A percentile compares a stretch with the other conserved stretches of the same genome.
Conservation (phyloP, 2,329 filamentous ascomycete species). For the Fusarium guadeloupense region DNA sequence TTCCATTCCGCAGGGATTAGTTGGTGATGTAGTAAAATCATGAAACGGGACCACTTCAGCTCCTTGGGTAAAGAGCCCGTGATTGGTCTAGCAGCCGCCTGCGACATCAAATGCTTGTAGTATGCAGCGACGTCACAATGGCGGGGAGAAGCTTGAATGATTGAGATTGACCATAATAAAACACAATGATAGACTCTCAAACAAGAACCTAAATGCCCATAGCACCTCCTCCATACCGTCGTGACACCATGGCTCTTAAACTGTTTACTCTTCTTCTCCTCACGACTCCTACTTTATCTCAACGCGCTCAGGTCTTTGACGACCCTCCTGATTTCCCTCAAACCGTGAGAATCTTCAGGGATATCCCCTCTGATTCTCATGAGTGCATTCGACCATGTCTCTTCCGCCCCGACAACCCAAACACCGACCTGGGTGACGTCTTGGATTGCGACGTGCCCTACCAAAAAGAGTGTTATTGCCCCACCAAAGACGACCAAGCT, state of each 20-base stretch:
- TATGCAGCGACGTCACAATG: not conserved
- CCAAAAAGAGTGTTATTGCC: not conserved
- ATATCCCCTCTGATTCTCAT: not conserved
- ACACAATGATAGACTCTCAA: not conserved
- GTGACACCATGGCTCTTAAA: not conserved
- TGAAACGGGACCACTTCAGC: no score
- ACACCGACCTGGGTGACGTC: not conserved
- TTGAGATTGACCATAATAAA: no score
- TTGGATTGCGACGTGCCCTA: not conserved
- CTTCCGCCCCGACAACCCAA: not conserved
- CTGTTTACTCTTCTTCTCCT: not conserved
- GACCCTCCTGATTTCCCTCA: no score
- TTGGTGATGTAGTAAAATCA: no score
- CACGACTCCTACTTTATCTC: not conserved
- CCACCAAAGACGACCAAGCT: rapidly evolving
- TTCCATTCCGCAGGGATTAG: no score
- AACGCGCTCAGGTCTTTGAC: no score
- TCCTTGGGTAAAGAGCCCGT: not conserved
- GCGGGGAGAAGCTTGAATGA: not conserved
- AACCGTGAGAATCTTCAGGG: not conserved
- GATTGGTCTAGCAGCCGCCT: not conserved
- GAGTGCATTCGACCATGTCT: conserved; percentile 8
- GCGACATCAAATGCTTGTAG: not conserved
- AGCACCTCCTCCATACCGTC: not conserved
- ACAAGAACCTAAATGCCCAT: no score